Evolutionary conservation across 2,329 filamentous ascomycete species (phyloP).

Genomic region (Colletotrichum sp.): DNA sequence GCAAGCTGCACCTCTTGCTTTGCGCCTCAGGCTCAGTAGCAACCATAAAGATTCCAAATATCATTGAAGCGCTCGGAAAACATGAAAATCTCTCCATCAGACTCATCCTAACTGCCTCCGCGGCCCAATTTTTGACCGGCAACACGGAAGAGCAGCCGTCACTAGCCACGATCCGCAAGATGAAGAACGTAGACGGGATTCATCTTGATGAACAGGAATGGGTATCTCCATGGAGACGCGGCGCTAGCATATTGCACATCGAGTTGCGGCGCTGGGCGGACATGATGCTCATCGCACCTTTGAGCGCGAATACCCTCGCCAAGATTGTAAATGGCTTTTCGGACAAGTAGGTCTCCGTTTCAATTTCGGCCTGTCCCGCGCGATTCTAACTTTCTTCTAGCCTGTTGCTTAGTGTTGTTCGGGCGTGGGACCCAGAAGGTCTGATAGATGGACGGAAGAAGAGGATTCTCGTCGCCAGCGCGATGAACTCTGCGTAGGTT

Average conservation of each 20-base stretch:
- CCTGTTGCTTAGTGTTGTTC: constrained; percentile 61
- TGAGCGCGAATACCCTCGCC: constrained; percentile 85
- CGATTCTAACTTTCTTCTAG: background rate
- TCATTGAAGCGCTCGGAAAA: constrained; percentile 62
- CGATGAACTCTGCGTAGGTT: constrained; percentile 76
- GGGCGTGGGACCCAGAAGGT: constrained; percentile 87
- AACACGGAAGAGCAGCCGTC: constrained; percentile 80
- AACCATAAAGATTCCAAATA: constrained; percentile 80
- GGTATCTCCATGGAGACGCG: constrained; percentile 77
- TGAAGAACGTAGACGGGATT: constrained; percentile 79
- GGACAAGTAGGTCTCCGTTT: constrained; percentile 55
- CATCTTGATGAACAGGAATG: constrained; percentile 90
- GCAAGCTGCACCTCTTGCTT: constrained; percentile 12
- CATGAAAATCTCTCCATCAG: constrained; percentile 74
- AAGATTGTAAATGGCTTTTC: constrained; percentile 81
- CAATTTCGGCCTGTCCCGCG: background rate
- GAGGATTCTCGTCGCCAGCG: constrained; percentile 76
- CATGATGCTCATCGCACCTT: constrained; percentile 77
- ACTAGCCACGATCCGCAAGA: constrained; percentile 58
- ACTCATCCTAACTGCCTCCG: constrained; percentile 78
- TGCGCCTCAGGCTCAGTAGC: constrained; percentile 46
- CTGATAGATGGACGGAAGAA: constrained; percentile 62
- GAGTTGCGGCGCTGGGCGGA: constrained; percentile 84
- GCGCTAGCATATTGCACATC: constrained; percentile 86
- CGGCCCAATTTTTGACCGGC: constrained; percentile 76